phyloP scores from a whole-genome alignment of 2,329 filamentous ascomycete species.

The Aspergillus japonicus region DNA sequence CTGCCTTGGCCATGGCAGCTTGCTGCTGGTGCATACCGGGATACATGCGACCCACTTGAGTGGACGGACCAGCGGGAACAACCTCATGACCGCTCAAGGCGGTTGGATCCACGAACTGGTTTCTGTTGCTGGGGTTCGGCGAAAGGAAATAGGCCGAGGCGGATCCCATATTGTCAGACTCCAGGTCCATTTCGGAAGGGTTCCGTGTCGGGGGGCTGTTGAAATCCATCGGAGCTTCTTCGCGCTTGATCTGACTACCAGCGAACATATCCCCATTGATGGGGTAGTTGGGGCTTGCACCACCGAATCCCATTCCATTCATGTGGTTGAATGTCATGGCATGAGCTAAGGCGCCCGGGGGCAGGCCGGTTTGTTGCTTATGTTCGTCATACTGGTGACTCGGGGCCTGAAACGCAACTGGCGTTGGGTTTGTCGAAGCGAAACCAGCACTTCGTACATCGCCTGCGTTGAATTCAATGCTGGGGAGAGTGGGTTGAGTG shows the following conservation, averaged over 20 bases:
- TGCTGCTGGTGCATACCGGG: constrained; percentile 91
- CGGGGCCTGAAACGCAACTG: constrained; percentile 69
- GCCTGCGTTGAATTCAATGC: constrained; percentile 33
- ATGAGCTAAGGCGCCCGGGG: constrained; percentile 76
- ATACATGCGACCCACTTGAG: constrained; percentile 72
- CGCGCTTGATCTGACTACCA: constrained; percentile 42
- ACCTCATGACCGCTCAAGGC: constrained; percentile 65
- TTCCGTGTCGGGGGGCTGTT: constrained; percentile 60
- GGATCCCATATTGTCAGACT: constrained; percentile 66
- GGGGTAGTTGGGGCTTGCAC: constrained; percentile 42
- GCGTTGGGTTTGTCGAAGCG: constrained; percentile 41
- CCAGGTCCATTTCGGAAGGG: constrained; percentile 63
- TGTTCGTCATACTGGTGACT: constrained; percentile 95
- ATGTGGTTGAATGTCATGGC: constrained; percentile 74
- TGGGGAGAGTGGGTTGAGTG: constrained; percentile 38
- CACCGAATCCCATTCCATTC: constrained; percentile 41
- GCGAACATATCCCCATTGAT: constrained; percentile 63
- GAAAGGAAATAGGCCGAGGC: constrained; percentile 65
- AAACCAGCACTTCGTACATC: constrained; percentile 36
- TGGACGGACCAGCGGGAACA: constrained; percentile 49
- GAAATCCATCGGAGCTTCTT: constrained; percentile 61
- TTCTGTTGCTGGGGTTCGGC: constrained; percentile 39
- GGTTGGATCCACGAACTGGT: constrained; percentile 70
- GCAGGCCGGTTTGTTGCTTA: constrained; percentile 91
- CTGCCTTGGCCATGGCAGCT: constrained; percentile 73